Evolutionary conservation across 176 grass and related monocot species (phyloP).

Genomic region (Areca catechu): DNA sequence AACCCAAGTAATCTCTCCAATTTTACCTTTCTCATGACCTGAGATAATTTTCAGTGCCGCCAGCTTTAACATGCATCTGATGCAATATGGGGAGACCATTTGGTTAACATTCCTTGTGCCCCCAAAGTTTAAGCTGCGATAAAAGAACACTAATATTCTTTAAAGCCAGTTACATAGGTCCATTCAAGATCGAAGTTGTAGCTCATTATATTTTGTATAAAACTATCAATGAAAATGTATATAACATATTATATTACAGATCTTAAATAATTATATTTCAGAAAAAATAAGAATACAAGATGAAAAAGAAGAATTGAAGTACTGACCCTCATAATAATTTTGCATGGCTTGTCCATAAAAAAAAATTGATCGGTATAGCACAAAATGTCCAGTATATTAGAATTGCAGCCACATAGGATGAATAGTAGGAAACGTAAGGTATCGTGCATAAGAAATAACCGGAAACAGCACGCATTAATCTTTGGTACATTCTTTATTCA

Average conservation of each 20-base stretch:
- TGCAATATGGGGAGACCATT: conserved; percentile 81
- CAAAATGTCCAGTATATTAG: no score
- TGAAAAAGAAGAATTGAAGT: neutral
- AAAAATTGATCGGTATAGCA: conserved; percentile 45
- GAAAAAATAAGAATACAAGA: neutral
- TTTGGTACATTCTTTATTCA: no score
- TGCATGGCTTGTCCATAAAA: conserved; percentile 47
- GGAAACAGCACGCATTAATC: no score
- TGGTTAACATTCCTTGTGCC: conserved; percentile 89
- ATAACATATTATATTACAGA: no score
- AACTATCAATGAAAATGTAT: no score
- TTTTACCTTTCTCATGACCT: conserved; percentile 81
- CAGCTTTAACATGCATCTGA: conserved; percentile 91
- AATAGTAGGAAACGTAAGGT: no score
- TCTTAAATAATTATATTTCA: no score
- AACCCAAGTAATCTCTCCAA: no score
- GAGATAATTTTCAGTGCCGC: conserved; percentile 78
- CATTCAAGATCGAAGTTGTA: neutral
- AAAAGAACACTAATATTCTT: neutral
- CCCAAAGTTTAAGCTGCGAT: conserved; percentile 80
- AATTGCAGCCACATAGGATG: no score
- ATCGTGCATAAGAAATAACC: no score
- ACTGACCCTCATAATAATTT: conserved; percentile 60
- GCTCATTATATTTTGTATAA: no score
- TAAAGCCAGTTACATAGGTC: neutral